Base-by-base conservation (phyloP, 2,329 filamentous ascomycete species). In the Colletotrichum abscissum region DNA sequence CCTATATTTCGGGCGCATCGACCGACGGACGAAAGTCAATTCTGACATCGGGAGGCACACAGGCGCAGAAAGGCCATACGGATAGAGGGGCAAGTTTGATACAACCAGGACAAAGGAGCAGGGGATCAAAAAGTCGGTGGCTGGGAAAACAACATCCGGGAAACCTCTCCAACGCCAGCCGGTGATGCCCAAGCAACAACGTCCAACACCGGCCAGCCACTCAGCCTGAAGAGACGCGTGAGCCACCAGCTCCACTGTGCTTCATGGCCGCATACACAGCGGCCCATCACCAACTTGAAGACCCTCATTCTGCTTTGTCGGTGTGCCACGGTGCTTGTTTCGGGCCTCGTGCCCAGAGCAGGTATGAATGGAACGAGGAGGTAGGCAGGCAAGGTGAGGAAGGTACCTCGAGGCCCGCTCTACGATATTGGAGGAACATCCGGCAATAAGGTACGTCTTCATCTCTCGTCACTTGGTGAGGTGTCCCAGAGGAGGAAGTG, bases 241-340 rank as follows among this genome's bases (percentile, higher is more conserved):
- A 73, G 68, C 64, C 67, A n/a, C 60, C 72, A 58, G 70, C 76
- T 76, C 77, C 77, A 78, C 77, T 76, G 77, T 77, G 76, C 77
- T 77, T 74, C 69, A 73, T 74, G 76, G 76, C 76, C 76, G 76
- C 76, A 77, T 76, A 76, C 65, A 63, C 67, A 74, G 72, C 76
- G 76, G 75, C 76, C 76, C 65, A 63, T 72, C 68, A 54, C 73
- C 67, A 62, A 62, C 67, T 60, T 62, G 55, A 70, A 73, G 67
- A 70, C 67, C 69, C 59, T 52, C 26, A 30, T 26, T 63, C 49
- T 60, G 64, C 35, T 68, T 62, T 74, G 72, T 60, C 64, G 63
- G 69, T 65, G 57, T 74, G 57, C 59, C 60, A 59, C 69, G 63
- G 69, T 72, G 42, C 69, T 73, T 59, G 58, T 69, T 73, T 69